Evolutionary conservation across 768 basidiomycete species (phyloP).

Genomic region (Podaxis sp.): DNA sequence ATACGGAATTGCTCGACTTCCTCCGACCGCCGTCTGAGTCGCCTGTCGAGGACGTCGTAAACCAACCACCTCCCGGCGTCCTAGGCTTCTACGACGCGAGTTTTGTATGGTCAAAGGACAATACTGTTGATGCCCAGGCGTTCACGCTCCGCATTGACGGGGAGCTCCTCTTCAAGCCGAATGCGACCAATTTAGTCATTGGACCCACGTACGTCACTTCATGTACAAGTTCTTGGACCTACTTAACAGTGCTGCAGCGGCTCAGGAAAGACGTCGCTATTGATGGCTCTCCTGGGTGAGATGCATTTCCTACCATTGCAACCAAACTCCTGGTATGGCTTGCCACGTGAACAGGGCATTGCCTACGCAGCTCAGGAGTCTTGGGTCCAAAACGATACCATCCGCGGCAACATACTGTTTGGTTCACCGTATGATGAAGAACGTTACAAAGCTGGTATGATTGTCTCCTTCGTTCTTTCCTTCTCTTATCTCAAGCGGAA

Average conservation of each 20-base stretch:
- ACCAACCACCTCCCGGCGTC: slow-evolving; percentile 13
- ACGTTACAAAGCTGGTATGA: slow-evolving; percentile 59
- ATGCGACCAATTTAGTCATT: slow-evolving; percentile 54
- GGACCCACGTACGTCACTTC: slow-evolving; percentile 45
- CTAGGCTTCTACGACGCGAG: slow-evolving; percentile 54
- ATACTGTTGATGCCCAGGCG: slow-evolving; percentile 31
- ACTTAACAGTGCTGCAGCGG: slow-evolving; percentile 20
- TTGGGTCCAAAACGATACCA: slow-evolving; percentile 83
- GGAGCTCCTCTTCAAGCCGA: slow-evolving; percentile 52
- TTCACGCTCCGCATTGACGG: slow-evolving; percentile 54
- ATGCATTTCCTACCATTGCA: slow-evolving; percentile 58
- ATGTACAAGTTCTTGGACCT: background rate
- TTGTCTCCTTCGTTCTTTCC: background rate
- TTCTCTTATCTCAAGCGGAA: background rate
- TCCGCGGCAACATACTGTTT: slow-evolving; percentile 81
- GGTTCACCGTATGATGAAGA: slow-evolving; percentile 73
- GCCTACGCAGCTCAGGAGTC: slow-evolving; percentile 84
- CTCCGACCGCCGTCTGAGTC: slow-evolving; percentile 8
- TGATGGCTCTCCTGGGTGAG: slow-evolving; percentile 63
- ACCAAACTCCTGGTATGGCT: slow-evolving; percentile 61
- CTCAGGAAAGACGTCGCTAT: slow-evolving; percentile 59
- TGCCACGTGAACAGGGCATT: slow-evolving; percentile 67
- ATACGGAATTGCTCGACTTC: slow-evolving; percentile 36
- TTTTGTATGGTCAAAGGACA: slow-evolving; percentile 53
- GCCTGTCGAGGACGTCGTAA: background rate